Conservation (phyloP, 2,329 filamentous ascomycete genomes). For the Orbilia quercus region DNA sequence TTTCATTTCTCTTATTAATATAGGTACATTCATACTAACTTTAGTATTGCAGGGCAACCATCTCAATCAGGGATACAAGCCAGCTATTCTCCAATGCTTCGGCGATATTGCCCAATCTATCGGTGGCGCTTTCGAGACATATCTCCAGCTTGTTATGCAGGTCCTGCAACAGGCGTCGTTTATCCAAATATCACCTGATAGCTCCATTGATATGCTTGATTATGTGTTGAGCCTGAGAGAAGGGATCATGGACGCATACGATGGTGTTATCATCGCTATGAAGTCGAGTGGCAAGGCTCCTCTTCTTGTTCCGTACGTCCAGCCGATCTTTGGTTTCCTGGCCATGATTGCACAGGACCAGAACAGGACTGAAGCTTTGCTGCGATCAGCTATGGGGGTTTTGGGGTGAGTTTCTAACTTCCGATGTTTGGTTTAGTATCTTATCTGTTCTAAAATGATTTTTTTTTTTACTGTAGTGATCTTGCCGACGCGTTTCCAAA, state of each 20-base stretch:
- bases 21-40: constrained; percentile 61
- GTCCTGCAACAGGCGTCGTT: constrained; percentile 92
- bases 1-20: constrained; percentile 14
- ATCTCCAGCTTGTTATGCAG: constrained; percentile 89
- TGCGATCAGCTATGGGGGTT: constrained; percentile 96
- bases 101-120: constrained; percentile 97
- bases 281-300: constrained; percentile 82
- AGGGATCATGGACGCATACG: constrained; percentile 99
- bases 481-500: constrained; percentile 92
- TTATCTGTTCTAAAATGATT: no score
- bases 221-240: constrained; percentile 95
- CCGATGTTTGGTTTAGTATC: no score
- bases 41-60: constrained; percentile 73
- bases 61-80: constrained; percentile 97
- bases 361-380: constrained; percentile 89
- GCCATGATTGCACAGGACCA: constrained; percentile 81
- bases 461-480: constrained; percentile 76
- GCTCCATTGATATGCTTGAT: constrained; percentile 93
- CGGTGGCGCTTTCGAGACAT: constrained; percentile 88
- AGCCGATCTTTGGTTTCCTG: constrained; percentile 87
- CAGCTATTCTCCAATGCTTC: constrained; percentile 96
- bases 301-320: constrained; percentile 72
- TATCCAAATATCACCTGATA: constrained; percentile 81
- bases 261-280: constrained; percentile 94
- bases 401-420: constrained; percentile 83